These are phyloP conservation scores for Phytophthora cactorum DNA, from an alignment of 352 stramenopile species.

Conservation along the genomic window DNA sequence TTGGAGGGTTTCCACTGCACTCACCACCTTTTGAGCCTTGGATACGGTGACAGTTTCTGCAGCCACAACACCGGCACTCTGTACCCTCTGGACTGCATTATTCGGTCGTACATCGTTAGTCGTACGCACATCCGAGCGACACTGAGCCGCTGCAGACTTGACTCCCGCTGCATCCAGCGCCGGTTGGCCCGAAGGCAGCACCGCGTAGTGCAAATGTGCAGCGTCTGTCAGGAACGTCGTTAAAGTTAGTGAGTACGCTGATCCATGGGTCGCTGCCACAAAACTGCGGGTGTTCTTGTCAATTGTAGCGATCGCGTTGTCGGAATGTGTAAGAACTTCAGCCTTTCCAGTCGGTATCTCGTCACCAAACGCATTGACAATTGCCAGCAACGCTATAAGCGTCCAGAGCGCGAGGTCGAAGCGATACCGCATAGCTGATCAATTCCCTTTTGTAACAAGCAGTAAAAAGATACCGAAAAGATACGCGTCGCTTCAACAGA, in stretches of 20 bases:
- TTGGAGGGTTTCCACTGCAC: slow-evolving; percentile 42
- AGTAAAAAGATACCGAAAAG: slow-evolving; percentile 8
- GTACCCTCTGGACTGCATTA: slow-evolving; percentile 14
- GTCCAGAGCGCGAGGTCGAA: background rate
- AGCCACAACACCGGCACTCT: slow-evolving; percentile 12
- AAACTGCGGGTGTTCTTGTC: slow-evolving; percentile 51
- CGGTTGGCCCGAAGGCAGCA: slow-evolving; percentile 47
- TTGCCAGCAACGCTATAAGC: slow-evolving; percentile 9
- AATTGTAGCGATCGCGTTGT: slow-evolving; percentile 1
- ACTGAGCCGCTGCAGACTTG: slow-evolving; percentile 48
- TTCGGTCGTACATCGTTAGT: background rate
- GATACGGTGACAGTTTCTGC: slow-evolving; percentile 55
- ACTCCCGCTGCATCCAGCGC: slow-evolving; percentile 53
- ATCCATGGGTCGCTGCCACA: slow-evolving; percentile 51
- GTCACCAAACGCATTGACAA: slow-evolving; percentile 3
- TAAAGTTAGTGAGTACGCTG: slow-evolving; percentile 58
- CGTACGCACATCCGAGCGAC: slow-evolving; percentile 11
- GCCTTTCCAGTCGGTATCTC: slow-evolving; percentile 4
- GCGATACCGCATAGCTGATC: slow-evolving; percentile 4
- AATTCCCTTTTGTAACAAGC: background rate
- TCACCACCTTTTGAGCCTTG: slow-evolving; percentile 62
- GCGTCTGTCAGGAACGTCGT: slow-evolving; percentile 78
- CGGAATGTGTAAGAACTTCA: background rate
- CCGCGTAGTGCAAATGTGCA: slow-evolving; percentile 74
- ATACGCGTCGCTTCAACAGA: slow-evolving; percentile 24